Percentiles rank a stretch among this genome's conserved stretches.
Conservation (phyloP, 352 stramenopile species). For the Phytophthora pisi region DNA sequence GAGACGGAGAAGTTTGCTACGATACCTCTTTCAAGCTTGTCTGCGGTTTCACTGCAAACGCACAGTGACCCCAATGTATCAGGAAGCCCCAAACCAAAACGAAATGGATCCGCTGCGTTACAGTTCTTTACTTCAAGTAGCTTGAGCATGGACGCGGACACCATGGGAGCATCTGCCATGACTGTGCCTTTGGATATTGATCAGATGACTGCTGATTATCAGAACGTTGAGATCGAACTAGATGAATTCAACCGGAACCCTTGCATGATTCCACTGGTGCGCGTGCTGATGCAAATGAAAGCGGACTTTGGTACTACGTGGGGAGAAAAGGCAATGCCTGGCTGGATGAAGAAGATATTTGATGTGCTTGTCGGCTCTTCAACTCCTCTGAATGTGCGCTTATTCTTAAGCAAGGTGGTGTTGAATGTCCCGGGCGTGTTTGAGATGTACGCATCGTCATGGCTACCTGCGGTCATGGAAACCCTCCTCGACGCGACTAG, state of each 20-base stretch:
- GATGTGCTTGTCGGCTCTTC: conserved; percentile 48
- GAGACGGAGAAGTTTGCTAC: conserved; percentile 61
- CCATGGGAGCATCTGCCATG: conserved; percentile 15
- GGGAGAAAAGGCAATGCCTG: conserved; percentile 57
- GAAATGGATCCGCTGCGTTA: conserved; percentile 40
- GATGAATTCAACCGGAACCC: conserved; percentile 76
- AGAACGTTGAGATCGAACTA: conserved; percentile 72
- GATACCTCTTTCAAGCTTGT: conserved; percentile 61
- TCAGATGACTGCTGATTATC: conserved; percentile 26
- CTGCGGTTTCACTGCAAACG: conserved; percentile 36
- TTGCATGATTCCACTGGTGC: conserved; percentile 76
- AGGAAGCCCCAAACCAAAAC: conserved; percentile 16
- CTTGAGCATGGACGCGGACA: conserved; percentile 59
- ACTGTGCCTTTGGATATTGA: conserved; percentile 25
- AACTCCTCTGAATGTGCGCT: conserved; percentile 57
- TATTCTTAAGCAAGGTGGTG: conserved; percentile 79
- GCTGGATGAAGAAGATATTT: conserved; percentile 84
- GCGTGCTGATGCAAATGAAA: conserved; percentile 83
- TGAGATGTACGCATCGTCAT: conserved; percentile 47
- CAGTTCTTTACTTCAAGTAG: conserved; percentile 82
- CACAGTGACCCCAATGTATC: conserved; percentile 19
- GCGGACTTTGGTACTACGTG: conserved; percentile 65
- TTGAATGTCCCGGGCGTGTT: conserved; percentile 73
- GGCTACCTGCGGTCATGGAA: conserved; percentile 63
- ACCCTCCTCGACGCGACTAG: conserved; percentile 53